These are phyloP conservation scores for Rutidosis leptorrhynchoides DNA, from an alignment of 129 eudicot species.

Conservation along the genomic window DNA sequence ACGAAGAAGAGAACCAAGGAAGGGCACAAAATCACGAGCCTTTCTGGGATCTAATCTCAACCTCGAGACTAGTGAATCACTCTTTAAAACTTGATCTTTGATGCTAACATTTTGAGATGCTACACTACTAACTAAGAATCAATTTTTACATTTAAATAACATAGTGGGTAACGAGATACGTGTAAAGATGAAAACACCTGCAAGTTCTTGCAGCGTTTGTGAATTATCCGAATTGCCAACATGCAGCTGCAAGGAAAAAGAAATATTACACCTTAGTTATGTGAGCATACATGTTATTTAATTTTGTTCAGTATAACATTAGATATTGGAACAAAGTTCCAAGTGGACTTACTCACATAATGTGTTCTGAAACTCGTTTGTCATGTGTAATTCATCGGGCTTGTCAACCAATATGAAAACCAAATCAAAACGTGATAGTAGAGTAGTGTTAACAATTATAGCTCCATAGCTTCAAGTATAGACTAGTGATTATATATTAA, in stretches of 20 bases:
- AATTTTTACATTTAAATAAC: constrained; percentile 17
- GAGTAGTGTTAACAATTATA: constrained; percentile 85
- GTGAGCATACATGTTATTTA: background rate
- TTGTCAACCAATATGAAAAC: constrained; percentile 93
- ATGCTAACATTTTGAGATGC: constrained; percentile 49
- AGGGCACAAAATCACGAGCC: constrained; percentile 71
- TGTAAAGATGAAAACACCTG: constrained; percentile 38
- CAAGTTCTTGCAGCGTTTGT: constrained; percentile 52
- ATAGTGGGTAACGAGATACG: background rate
- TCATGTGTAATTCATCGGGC: constrained; percentile 82
- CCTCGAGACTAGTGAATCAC: constrained; percentile 52
- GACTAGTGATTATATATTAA: constrained; percentile 46
- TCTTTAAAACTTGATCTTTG: constrained; percentile 38
- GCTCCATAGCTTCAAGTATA: constrained; percentile 98
- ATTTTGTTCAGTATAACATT: constrained; percentile 1
- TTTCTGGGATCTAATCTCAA: constrained; percentile 74
- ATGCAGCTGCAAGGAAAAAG: constrained; percentile 61
- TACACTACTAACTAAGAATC: constrained; percentile 23
- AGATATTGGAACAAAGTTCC: background rate
- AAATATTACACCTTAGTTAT: background rate
- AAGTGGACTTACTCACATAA: constrained; percentile 82
- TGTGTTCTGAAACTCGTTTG: constrained; percentile 90
- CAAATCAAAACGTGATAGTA: constrained; percentile 90
- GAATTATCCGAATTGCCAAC: constrained; percentile 56
- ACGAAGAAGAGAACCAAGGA: constrained; percentile 78